Base-by-base conservation (phyloP, 805 yeast genomes). In the Kluyveromyces siamensis region DNA sequence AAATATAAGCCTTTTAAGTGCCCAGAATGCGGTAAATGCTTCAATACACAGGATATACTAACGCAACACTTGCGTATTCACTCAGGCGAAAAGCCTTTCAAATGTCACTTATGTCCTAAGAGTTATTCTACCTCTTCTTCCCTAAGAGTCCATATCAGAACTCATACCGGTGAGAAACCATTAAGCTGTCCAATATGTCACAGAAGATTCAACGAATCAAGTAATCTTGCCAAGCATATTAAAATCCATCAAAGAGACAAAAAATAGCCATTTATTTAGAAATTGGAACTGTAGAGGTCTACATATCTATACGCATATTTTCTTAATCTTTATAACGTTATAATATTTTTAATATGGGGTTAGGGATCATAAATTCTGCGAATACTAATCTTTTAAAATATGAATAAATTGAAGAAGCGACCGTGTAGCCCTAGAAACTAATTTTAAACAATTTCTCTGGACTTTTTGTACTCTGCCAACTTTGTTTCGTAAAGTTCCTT, bases 151-250 rank as follows among this genome's bases (percentile, higher is more conserved):
- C 98, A 93, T 67, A 66, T 76, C 42, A 72, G 98, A 51, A 82
- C 82, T 2, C 99, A 91, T 65, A 85, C 96, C 0, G 97, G 97
- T 1, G 91, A 84, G 51, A 87, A 84, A 64, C 97, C 97, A 2
- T 70, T 91, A 55, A 70, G 66, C 35, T 91, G 98, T 66, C 82
- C 81, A 53, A 83, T 86, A 1, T 91, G 99, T 63, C 83, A 80
- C 16, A 89, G 87, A 63, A 67, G 87, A 47, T 91, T 91, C 61
- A 83, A 91, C 51, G 98, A 93, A 65, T 81, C 91, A 44, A 84
- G 95, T 16, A 93, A 91, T 63, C 71, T 91, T 56, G 82, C 86
- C 18, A 91, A 91, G 59, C 99, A 91, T 64, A 76, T 87, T 81
- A 84, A 77, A 60, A 84, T 81, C 1, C 99, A 91, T 63, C 68